phyloP scores from a whole-genome alignment of 495 filamentous ascomycete species.

The Hypoxylon intermedium region DNA sequence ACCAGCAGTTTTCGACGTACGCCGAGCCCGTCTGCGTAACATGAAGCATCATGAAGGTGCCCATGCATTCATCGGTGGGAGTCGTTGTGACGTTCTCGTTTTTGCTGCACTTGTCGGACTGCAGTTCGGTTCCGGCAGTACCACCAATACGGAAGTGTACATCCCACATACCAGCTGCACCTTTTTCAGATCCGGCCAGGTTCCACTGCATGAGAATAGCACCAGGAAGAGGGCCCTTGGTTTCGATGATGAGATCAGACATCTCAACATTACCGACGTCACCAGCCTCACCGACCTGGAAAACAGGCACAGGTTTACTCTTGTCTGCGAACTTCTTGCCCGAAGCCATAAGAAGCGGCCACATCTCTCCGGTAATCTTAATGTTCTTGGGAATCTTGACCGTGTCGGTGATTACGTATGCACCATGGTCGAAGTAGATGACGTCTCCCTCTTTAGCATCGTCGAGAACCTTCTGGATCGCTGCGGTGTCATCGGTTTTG shows the following conservation, averaged over 20 bases:
- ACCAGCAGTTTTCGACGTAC: conserved; percentile 93
- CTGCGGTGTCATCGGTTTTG: conserved; percentile 69
- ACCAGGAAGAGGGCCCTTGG: conserved; percentile 78
- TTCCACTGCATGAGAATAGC: conserved; percentile 95
- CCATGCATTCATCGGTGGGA: conserved; percentile 66
- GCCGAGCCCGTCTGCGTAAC: conserved; percentile 71
- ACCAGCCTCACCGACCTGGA: conserved; percentile 80
- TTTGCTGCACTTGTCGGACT: conserved; percentile 77
- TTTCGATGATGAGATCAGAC: conserved; percentile 80
- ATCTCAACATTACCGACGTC: conserved; percentile 83
- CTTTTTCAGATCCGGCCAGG: conserved; percentile 68
- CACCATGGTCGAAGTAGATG: conserved; percentile 91
- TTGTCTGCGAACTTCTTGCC: conserved; percentile 73
- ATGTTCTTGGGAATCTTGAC: conserved; percentile 81
- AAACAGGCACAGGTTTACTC: conserved; percentile 71
- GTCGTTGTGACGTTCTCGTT: conserved; percentile 65
- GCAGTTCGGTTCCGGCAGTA: conserved; percentile 78
- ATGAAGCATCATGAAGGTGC: conserved; percentile 83
- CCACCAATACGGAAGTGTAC: conserved; percentile 89
- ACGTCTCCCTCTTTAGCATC: conserved; percentile 66
- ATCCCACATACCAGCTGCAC: conserved; percentile 86
- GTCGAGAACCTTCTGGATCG: conserved; percentile 75
- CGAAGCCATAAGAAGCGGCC: conserved; percentile 85
- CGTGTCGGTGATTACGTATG: conserved; percentile 84
- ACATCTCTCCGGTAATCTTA: conserved; percentile 87